Evolutionary conservation across 2,329 filamentous ascomycete species (phyloP).

Genomic region (Sporothrix brasiliensis): DNA sequence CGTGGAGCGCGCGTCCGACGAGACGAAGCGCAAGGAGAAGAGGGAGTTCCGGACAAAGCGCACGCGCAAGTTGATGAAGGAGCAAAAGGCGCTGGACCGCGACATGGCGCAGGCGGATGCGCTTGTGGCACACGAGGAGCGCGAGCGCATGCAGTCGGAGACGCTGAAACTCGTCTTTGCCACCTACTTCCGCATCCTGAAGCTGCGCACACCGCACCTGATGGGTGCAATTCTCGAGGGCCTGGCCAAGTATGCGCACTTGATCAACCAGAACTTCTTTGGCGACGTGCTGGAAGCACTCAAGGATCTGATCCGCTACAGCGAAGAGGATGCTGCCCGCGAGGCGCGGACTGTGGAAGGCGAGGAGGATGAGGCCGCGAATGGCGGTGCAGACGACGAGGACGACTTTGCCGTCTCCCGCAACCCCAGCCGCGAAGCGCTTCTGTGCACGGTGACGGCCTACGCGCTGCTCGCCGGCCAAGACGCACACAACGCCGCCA

Average conservation of each 20-base stretch:
- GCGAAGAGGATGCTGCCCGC: constrained; percentile 61
- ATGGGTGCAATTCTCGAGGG: constrained; percentile 98
- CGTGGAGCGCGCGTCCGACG: constrained; percentile 62
- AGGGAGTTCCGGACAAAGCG: constrained; percentile 88
- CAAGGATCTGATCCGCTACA: constrained; percentile 85
- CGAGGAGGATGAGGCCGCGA: constrained; percentile 47
- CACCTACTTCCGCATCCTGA: constrained; percentile 91
- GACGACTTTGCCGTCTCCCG: constrained; percentile 58
- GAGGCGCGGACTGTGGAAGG: constrained; percentile 53
- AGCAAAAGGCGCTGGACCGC: constrained; percentile 85
- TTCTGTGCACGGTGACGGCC: constrained; percentile 93
- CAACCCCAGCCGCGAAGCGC: constrained; percentile 80
- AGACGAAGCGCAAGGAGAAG: constrained; percentile 68
- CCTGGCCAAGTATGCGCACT: constrained; percentile 86
- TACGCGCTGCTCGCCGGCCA: constrained; percentile 96
- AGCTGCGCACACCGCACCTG: constrained; percentile 75
- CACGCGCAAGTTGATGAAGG: constrained; percentile 77
- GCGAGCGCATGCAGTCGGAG: constrained; percentile 91
- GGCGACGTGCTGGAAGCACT: constrained; percentile 92
- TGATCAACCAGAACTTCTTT: constrained; percentile 99
- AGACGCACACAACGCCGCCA: constrained; percentile 82
- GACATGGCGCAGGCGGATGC: constrained; percentile 94
- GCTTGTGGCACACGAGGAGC: constrained; percentile 85
- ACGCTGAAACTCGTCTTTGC: constrained; percentile 95
- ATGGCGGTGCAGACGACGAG: constrained; percentile 51